Conservation (phyloP, 2,329 filamentous ascomycete species). For the Trematosphaeria pertusa region DNA sequence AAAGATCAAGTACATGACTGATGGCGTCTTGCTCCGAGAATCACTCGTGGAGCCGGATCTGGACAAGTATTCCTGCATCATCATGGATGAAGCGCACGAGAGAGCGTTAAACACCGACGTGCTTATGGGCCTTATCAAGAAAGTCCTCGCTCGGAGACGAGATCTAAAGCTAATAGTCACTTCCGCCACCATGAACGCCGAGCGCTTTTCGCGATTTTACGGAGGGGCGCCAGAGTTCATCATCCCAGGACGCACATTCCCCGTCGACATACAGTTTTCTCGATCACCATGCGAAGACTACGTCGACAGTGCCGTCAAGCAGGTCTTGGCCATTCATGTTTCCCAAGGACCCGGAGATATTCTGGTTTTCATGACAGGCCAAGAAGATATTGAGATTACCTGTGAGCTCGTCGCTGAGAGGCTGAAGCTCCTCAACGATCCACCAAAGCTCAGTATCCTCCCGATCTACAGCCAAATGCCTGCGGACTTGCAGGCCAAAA, state of each 20-base stretch:
- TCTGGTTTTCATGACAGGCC: slow-evolving; percentile 98
- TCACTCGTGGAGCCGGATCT: slow-evolving; percentile 91
- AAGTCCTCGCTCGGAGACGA: slow-evolving; percentile 85
- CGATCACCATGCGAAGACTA: slow-evolving; percentile 96
- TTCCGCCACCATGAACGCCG: slow-evolving; percentile 97
- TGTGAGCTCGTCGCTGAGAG: slow-evolving; percentile 92
- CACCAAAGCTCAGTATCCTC: slow-evolving; percentile 90
- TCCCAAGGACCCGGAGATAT: slow-evolving; percentile 94
- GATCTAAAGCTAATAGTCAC: slow-evolving; percentile 97
- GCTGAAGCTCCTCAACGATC: slow-evolving; percentile 87
- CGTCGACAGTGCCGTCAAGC: slow-evolving; percentile 94
- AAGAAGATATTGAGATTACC: slow-evolving; percentile 97
- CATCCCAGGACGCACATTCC: slow-evolving; percentile 95
- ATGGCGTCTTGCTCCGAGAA: slow-evolving; percentile 91
- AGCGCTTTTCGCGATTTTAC: slow-evolving; percentile 94
- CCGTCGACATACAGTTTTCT: slow-evolving; percentile 95
- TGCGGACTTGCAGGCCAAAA: slow-evolving; percentile 95
- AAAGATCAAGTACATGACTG: slow-evolving; percentile 98
- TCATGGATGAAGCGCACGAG: slow-evolving; percentile 99
- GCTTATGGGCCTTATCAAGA: slow-evolving; percentile 96
- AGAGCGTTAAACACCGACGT: slow-evolving; percentile 96
- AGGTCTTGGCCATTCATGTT: slow-evolving; percentile 93
- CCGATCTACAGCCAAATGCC: slow-evolving; percentile 99
- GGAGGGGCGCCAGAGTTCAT: slow-evolving; percentile 95
- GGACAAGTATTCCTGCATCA: slow-evolving; percentile 96